These are phyloP conservation scores for Pezicula radicicola DNA, from an alignment of 2,329 filamentous ascomycete genomes.

Conservation along the genomic window DNA sequence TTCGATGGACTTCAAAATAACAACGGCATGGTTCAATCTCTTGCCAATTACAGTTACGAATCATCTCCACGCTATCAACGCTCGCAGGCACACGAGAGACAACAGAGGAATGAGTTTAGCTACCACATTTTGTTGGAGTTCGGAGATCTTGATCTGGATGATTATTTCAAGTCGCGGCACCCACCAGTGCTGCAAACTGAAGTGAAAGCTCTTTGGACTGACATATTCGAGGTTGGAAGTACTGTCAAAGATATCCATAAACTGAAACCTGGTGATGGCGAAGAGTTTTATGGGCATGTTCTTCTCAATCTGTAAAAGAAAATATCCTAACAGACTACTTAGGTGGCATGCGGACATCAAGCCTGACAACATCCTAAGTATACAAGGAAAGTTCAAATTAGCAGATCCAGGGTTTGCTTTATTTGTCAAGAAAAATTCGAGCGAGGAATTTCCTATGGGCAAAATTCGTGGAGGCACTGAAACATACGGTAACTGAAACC, in stretches of 20 bases:
- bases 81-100: not conserved
- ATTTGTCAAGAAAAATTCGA: constrained; percentile 16
- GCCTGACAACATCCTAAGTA: constrained; percentile 30
- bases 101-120: too few relatives aligned
- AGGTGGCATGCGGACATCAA: constrained; percentile 38
- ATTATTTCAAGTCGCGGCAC: constrained; percentile 21
- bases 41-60: constrained; percentile 24
- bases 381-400: constrained; percentile 32
- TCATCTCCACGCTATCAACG: constrained; percentile 1
- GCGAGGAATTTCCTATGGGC: not conserved
- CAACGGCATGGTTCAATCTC: constrained; percentile 26
- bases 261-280: constrained; percentile 3
- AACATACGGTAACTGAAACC: constrained; percentile 30
- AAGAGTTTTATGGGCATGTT: constrained; percentile 18
- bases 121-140: constrained; percentile 34
- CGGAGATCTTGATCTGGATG: constrained; percentile 29
- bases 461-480: constrained; percentile 27
- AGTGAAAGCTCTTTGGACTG: constrained; percentile 29
- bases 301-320: not conserved
- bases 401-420: constrained; percentile 34
- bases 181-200: constrained; percentile 26
- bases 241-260: constrained; percentile 27
- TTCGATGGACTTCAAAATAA: constrained; percentile 22
- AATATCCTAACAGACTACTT: not conserved
- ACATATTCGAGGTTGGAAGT: constrained; percentile 26